phyloP scores from a whole-genome alignment of 2,329 filamentous ascomycete species.

The Verticillium zaregamsianum region DNA sequence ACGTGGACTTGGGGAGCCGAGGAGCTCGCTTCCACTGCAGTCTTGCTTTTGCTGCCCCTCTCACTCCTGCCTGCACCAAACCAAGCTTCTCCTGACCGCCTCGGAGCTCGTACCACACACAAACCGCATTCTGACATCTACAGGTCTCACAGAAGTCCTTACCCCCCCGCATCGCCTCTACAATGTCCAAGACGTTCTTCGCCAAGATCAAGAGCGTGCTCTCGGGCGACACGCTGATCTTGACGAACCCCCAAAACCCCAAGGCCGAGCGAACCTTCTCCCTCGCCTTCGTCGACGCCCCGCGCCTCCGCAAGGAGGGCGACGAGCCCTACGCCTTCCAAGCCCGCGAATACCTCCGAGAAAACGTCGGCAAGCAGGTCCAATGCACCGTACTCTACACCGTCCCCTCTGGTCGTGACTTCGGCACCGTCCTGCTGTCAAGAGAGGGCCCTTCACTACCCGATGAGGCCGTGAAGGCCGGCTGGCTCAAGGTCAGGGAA shows the following conservation, averaged over 20 bases:
- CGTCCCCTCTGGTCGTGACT: slow-evolving; percentile 83
- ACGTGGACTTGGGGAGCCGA: too few species aligned
- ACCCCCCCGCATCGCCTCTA: slow-evolving; percentile 14
- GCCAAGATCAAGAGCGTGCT: slow-evolving; percentile 88
- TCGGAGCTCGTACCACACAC: background rate
- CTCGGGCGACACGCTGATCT: slow-evolving; percentile 86
- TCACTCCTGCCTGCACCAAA: background rate
- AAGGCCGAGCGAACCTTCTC: slow-evolving; percentile 81
- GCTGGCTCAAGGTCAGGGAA: slow-evolving; percentile 90
- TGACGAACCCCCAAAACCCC: slow-evolving; percentile 77
- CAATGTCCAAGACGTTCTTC: slow-evolving; percentile 51
- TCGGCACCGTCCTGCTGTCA: slow-evolving; percentile 70
- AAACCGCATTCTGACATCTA: background rate
- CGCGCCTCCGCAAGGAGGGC: slow-evolving; percentile 79
- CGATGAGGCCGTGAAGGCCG: slow-evolving; percentile 78
- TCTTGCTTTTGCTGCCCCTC: background rate
- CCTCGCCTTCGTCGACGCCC: slow-evolving; percentile 87
- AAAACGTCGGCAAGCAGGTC: slow-evolving; percentile 79
- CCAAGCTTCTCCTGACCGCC: background rate
- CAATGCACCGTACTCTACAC: slow-evolving; percentile 84
- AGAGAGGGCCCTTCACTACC: slow-evolving; percentile 74
- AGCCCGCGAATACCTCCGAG: slow-evolving; percentile 88
- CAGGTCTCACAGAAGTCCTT: slow-evolving; percentile 2
- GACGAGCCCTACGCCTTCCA: slow-evolving; percentile 93
- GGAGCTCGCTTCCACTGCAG: background rate